Base-by-base conservation (phyloP, 345 rosid genomes). In the Luvunga scandens region DNA sequence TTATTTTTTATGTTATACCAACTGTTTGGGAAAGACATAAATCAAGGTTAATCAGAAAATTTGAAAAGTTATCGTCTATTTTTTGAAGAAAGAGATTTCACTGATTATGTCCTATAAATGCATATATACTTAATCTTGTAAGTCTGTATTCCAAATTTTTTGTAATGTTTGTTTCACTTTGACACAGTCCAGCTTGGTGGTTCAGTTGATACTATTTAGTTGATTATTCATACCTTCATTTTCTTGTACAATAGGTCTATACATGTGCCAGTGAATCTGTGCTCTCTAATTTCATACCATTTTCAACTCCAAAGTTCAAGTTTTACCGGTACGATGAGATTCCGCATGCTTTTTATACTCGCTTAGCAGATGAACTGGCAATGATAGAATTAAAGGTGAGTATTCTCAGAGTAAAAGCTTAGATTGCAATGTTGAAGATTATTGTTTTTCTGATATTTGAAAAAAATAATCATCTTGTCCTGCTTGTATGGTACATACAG, bases 231-330 rank as follows among this genome's bases (percentile, higher is more conserved):
- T 60, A 13, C 30, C 56, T 10, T 30, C 50, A 28, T 71, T 69
- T 39, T 73, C 78, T 77, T 73, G 42, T 50, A 19, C 60, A 42
- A 65, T 86, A 95, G 98, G 93, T 96, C 64, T 90, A 91, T 77
- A 94, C 98, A 19, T 89, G 95, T 72, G 53, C 9, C 57, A 84
- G 78, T 28, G 97, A 92, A 80, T 85, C 97, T 1, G 93, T 83
- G 66, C 79, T 92, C 69, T 88, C 97, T 28, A 67, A 81, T 42
- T 91, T 61, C 69, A 78, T 94, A 73, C 94, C 97, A 68, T 87
- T 87, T 81, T 80, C 98, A 25, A 89, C 82, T 50, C 83, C 90
- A 25, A 88, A 83, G 74, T 91, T 91, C 86, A 88, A 80, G 82
- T 59, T 77, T 72, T 96, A 88, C 81, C 45, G 81, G 50, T 71